A percentile compares a stretch with the other conserved stretches of the same genome.
phyloP scores from a whole-genome alignment of 2,329 filamentous ascomycete genomes.

The Sordariomycetes sp. region DNA sequence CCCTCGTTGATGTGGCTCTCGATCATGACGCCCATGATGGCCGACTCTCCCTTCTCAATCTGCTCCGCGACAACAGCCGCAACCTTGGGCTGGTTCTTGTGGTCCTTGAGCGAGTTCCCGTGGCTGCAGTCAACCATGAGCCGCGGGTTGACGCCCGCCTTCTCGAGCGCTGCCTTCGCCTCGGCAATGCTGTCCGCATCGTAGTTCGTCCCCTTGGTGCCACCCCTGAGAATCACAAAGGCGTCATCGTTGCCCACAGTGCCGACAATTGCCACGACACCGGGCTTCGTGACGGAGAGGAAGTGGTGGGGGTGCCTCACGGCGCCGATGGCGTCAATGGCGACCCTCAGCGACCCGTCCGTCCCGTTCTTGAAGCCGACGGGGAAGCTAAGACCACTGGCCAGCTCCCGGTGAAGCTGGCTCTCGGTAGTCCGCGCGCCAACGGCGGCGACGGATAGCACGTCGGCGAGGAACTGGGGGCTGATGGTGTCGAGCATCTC shows the following conservation, averaged over 20 bases:
- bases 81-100: conserved; percentile 93
- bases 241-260: conserved; percentile 93
- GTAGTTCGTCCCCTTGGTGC: conserved; percentile 86
- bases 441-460: conserved; percentile 90
- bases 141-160: conserved; percentile 75
- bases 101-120: conserved; percentile 95
- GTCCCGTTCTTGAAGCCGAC: conserved; percentile 99
- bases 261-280: conserved; percentile 84
- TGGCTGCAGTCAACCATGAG: conserved; percentile 99
- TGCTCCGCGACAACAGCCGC: conserved; percentile 73
- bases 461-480: conserved; percentile 91
- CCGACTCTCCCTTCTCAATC: conserved; percentile 72
- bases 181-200: conserved; percentile 71
- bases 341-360: conserved; percentile 79
- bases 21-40: conserved; percentile 95
- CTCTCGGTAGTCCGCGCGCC: conserved; percentile 93
- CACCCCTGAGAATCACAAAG: conserved; percentile 90
- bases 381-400: conserved; percentile 89
- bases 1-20: conserved; percentile 93
- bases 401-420: conserved; percentile 90
- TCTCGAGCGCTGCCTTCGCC: conserved; percentile 63
- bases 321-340: conserved; percentile 89
- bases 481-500: conserved; percentile 99
- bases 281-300: conserved; percentile 97
- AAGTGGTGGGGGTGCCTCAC: conserved; percentile 86